Evolutionary conservation across 768 basidiomycete genomes (phyloP), one percentile per base, ranked within the genome.

Genomic region (Serendipita sp.): DNA sequence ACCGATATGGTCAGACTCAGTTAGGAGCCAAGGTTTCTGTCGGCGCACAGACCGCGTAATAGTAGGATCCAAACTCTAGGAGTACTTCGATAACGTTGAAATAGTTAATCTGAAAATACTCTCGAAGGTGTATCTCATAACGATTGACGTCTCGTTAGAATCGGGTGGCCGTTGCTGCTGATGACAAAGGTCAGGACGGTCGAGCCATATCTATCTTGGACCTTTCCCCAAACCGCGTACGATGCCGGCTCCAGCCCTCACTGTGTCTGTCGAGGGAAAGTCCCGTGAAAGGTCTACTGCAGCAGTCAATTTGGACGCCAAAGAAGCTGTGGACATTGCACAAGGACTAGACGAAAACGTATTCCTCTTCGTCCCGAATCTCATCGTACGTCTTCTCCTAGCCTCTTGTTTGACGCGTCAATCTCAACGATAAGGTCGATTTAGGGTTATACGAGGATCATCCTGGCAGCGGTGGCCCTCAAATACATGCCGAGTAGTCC

Each of bases 401-500:
- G 24, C 24, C 24, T 24, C 24, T 24, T 24, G 24, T 4, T 34
- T 35, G 24, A 13, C 34, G 54, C 24, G 58, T 45, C 15, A 11
- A 30, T 53, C 38, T 18, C 56, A 60, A 65, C 32, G 18, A 44
- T 56, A 53, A 51, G 15, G 13, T 53, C 45, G 35, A 38, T 18
- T 63, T 72, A 94, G 93, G 93, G 37, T 41, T 99, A 99, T 73
- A 79, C 85, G 32, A 88, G 96, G 47, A 81, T 99, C 70, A 80
- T 99, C 69, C 80, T 96, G 63, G 96, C 95, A 11, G 95, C 85
- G 0, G 75, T 93, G 24, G 86, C 93, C 2, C 78, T 99, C 7
- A 85, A 88, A 72, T 95, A 82, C 73, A 99, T 99, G 95, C 90
- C 86, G 72, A 88, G 88, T 67, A 92, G 96, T 72, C 96, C 95